These are phyloP conservation scores for Pythium pectinolyticum DNA, from an alignment of 352 stramenopile species.

Conservation along the genomic window DNA sequence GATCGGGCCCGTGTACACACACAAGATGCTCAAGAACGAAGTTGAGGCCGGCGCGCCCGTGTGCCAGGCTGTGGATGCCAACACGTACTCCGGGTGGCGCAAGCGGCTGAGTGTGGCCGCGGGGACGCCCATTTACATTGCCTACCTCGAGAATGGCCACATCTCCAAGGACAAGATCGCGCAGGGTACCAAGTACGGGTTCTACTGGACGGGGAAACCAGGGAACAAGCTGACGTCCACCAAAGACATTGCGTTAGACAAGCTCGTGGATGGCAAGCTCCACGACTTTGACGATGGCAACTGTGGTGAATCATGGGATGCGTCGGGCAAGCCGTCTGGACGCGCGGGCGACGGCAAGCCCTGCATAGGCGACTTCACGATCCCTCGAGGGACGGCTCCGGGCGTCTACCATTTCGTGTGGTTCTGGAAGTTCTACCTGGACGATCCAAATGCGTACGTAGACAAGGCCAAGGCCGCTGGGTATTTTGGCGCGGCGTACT, in stretches of 20 bases:
- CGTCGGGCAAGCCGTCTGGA: slow-evolving; percentile 39
- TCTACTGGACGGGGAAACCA: slow-evolving; percentile 63
- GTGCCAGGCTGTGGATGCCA: slow-evolving; percentile 45
- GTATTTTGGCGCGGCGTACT: slow-evolving; percentile 70
- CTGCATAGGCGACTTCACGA: slow-evolving; percentile 53
- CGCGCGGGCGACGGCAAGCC: slow-evolving; percentile 62
- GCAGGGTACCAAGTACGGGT: slow-evolving; percentile 52
- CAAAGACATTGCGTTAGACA: slow-evolving; percentile 47
- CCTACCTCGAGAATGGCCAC: slow-evolving; percentile 61
- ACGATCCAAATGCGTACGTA: slow-evolving; percentile 45
- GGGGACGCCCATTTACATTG: slow-evolving; percentile 45
- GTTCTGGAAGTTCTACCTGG: slow-evolving; percentile 73
- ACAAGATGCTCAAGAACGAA: slow-evolving; percentile 73
- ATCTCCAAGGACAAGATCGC: slow-evolving; percentile 72
- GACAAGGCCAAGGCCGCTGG: slow-evolving; percentile 48
- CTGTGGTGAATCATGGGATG: slow-evolving; percentile 55
- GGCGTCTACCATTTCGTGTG: slow-evolving; percentile 70
- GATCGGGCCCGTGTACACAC: slow-evolving; percentile 57
- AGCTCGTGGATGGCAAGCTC: slow-evolving; percentile 48
- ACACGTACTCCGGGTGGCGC: slow-evolving; percentile 62
- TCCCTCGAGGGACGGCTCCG: slow-evolving; percentile 40
- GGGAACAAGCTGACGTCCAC: slow-evolving; percentile 40
- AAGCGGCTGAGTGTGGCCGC: slow-evolving; percentile 45
- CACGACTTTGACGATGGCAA: slow-evolving; percentile 60
- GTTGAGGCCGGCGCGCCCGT: slow-evolving; percentile 47